Evolutionary conservation across 2,329 filamentous ascomycete species (phyloP).

Genomic region (Cladophialophora carrionii): DNA sequence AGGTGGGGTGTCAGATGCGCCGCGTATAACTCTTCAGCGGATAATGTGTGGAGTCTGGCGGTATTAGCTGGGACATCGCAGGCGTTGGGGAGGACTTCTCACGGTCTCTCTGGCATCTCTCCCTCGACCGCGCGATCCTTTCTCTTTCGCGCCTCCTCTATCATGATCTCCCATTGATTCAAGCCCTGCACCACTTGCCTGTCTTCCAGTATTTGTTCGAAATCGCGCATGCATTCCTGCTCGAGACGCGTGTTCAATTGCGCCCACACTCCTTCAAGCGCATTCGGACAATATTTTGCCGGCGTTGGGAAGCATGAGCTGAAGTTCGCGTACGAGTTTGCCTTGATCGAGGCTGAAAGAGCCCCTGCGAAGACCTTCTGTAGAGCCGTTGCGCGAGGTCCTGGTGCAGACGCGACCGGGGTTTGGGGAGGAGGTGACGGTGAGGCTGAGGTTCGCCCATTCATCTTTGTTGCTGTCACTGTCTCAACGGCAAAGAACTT

Average conservation of each 20-base stretch:
- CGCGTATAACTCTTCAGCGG: slow-evolving; percentile 59
- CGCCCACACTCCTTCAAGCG: slow-evolving; percentile 60
- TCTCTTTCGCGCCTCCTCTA: slow-evolving; percentile 61
- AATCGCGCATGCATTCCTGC: slow-evolving; percentile 61
- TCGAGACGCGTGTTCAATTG: slow-evolving; percentile 64
- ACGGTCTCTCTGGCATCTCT: slow-evolving; percentile 33
- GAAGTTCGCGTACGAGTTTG: slow-evolving; percentile 65
- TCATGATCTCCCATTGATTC: slow-evolving; percentile 64
- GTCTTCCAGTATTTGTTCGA: slow-evolving; percentile 63
- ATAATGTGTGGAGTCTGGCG: slow-evolving; percentile 60
- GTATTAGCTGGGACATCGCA: slow-evolving; percentile 13
- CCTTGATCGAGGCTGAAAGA: slow-evolving; percentile 62
- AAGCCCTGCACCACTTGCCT: slow-evolving; percentile 60
- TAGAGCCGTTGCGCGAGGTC: slow-evolving; percentile 63
- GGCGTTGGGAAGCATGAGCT: slow-evolving; percentile 66
- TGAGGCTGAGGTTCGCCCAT: slow-evolving; percentile 41
- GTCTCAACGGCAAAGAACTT: neutral
- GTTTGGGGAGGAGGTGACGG: slow-evolving; percentile 59
- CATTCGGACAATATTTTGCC: slow-evolving; percentile 59
- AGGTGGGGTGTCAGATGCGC: slow-evolving; percentile 64
- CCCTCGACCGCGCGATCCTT: slow-evolving; percentile 47
- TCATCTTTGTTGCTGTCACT: slow-evolving; percentile 18
- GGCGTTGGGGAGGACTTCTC: neutral
- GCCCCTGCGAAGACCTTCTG: slow-evolving; percentile 64
- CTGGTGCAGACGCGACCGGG: slow-evolving; percentile 59